Evolutionary conservation across 2,329 filamentous ascomycete genomes (phyloP).

Genomic region (Penicillium expansum): DNA sequence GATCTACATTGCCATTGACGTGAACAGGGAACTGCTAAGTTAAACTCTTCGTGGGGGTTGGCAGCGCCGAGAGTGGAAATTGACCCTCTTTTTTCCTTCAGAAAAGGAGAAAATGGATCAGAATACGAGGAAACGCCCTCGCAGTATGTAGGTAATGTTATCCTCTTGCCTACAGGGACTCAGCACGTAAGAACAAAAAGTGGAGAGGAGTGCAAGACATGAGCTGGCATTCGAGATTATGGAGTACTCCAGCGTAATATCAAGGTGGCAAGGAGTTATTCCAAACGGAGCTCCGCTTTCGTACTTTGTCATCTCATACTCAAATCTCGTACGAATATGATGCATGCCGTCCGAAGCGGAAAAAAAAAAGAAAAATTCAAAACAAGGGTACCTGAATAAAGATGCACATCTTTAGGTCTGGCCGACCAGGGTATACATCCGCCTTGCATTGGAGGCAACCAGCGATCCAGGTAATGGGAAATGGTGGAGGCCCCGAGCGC

Average conservation of each 20-base stretch:
- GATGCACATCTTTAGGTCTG: neutral
- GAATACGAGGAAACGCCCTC: neutral
- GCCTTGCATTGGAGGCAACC: conserved; percentile 26
- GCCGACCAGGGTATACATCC: conserved; percentile 12
- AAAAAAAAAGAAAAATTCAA: neutral
- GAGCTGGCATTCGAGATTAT: neutral
- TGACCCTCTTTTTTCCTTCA: neutral
- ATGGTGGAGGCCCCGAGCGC: conserved; percentile 1
- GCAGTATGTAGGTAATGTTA: neutral
- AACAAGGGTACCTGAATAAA: conserved; percentile 24
- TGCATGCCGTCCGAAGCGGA: conserved; percentile 5
- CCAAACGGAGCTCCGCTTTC: neutral
- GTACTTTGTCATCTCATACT: neutral
- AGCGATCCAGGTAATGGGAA: conserved; percentile 21
- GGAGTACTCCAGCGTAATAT: neutral
- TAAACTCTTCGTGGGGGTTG: neutral
- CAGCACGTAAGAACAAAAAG: neutral
- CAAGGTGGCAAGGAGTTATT: neutral
- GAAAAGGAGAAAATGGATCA: neutral
- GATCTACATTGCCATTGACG: neutral
- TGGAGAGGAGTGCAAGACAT: neutral
- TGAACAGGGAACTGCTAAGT: neutral
- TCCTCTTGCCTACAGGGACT: neutral
- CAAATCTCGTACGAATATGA: conserved; percentile 1
- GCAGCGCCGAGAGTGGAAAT: neutral